Evolutionary conservation across 2,329 filamentous ascomycete genomes (phyloP).

Genomic region (Cladosporium sp.): DNA sequence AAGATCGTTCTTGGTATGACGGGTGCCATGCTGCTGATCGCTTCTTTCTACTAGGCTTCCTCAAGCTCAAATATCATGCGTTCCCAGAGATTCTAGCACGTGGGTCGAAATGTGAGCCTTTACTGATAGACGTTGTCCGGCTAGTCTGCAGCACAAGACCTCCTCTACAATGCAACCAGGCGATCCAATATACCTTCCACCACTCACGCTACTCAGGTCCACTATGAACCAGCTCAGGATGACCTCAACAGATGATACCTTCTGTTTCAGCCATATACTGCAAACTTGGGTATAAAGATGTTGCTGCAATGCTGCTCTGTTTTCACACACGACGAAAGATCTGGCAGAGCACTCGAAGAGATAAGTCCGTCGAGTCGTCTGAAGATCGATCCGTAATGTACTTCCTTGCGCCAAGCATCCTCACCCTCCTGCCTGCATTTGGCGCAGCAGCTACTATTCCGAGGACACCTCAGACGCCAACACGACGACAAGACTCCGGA

Average conservation of each 20-base stretch:
- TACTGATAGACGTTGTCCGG: background rate
- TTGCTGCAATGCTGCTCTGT: background rate
- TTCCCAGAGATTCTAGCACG: background rate
- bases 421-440: background rate
- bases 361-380: background rate
- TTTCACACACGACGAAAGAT: background rate
- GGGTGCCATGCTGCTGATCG: background rate
- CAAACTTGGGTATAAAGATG: background rate
- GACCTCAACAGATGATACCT: background rate
- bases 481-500: background rate
- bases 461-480: background rate
- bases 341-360: no score
- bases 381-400: background rate
- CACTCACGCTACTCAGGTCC: no score
- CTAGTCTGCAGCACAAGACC: background rate
- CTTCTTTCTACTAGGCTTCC: background rate
- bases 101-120: background rate
- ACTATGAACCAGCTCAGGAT: background rate
- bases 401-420: background rate
- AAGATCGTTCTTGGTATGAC: constrained; percentile 5
- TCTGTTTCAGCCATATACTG: background rate
- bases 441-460: background rate
- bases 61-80: background rate
- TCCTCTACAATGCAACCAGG: background rate
- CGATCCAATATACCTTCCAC: no score